Base-by-base conservation (phyloP, 2,329 filamentous ascomycete species). In the Zymoseptoria passerinii region DNA sequence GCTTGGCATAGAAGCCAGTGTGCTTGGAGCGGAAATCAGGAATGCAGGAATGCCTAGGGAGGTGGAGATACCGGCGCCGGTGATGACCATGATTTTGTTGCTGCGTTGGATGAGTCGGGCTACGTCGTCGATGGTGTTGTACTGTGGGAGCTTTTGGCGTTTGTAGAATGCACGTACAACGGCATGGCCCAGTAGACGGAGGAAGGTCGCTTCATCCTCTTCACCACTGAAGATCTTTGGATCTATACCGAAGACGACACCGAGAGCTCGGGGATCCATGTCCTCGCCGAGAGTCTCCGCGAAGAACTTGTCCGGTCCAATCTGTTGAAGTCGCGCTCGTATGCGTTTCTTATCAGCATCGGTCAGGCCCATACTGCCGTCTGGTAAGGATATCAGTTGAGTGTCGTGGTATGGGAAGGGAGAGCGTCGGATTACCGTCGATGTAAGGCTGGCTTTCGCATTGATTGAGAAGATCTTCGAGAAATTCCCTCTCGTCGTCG, bases 11-110 rank as follows among this genome's bases (percentile, higher is more conserved):
- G 57, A 97, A 86, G 53, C 92, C 92, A 1, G 87, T 95, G 68
- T 90, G 88, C 73, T 94, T 94, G 55, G 92, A 96, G 65, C 94
- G 87, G 71, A 99, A 99, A 73, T 99, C 94, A 4, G 94, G 94
- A 60, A 99, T 97, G 61, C 94, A 4, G 94, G 94, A 60, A 99
- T 97, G 61, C 94, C 94, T 19, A 99, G 84, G 54, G 90, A 96
- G 0, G 94, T 99, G 27, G 92, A 96, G 66, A 99, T 97, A 65
- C 94, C 94, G 18, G 94, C 94, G 54, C 94, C 94, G 0, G 94
- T 97, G 65, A 99, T 83, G 64, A 97, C 88, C 68, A 99, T 84
- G 72, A 99, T 92, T 73, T 96, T 95, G 65, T 83, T 83, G 58
- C 86, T 84, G 59, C 82, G 81, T 66, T 83, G 80, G 50, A 99